These are phyloP conservation scores for Hypoxylon sp. DNA, from an alignment of 2,329 filamentous ascomycete species.

Conservation along the genomic window DNA sequence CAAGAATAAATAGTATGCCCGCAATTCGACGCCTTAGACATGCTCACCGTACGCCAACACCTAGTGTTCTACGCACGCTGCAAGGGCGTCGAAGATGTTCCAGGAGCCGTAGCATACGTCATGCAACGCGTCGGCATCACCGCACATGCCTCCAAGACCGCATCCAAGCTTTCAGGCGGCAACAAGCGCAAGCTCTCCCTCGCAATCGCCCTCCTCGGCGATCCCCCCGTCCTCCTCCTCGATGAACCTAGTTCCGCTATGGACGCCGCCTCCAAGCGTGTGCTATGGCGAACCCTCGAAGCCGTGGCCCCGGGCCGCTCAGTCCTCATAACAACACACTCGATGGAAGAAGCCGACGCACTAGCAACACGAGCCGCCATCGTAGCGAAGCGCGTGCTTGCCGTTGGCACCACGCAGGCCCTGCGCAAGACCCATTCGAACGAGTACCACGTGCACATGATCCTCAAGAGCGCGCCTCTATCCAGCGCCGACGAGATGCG, in stretches of 20 bases:
- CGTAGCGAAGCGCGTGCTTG: conserved; percentile 44
- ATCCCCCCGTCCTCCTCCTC: conserved; percentile 78
- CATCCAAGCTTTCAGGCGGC: conserved; percentile 77
- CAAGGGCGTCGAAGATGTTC: conserved; percentile 73
- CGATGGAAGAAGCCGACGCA: conserved; percentile 85
- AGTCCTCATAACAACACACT: conserved; percentile 80
- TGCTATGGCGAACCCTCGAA: conserved; percentile 80
- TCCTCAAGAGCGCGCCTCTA: conserved; percentile 45
- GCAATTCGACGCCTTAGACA: conserved; percentile 79
- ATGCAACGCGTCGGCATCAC: conserved; percentile 75
- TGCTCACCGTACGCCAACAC: conserved; percentile 80
- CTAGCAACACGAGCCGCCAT: conserved; percentile 78
- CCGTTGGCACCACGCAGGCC: conserved; percentile 47
- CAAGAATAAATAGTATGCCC: conserved; percentile 68
- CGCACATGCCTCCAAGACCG: conserved; percentile 72
- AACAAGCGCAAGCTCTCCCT: conserved; percentile 82
- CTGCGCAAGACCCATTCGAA: conserved; percentile 47
- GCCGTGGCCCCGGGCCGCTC: conserved; percentile 75
- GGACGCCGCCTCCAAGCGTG: conserved; percentile 76
- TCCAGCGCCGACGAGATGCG: conserved; percentile 43
- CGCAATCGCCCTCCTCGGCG: conserved; percentile 81
- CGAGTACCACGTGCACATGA: conserved; percentile 50
- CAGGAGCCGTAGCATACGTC: conserved; percentile 74
- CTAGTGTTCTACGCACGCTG: conserved; percentile 79
- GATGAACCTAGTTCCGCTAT: conserved; percentile 86